Evolutionary conservation across 805 yeast species (phyloP), one percentile per base, ranked within the genome.

Genomic region (Priceomyces melissophilus): DNA sequence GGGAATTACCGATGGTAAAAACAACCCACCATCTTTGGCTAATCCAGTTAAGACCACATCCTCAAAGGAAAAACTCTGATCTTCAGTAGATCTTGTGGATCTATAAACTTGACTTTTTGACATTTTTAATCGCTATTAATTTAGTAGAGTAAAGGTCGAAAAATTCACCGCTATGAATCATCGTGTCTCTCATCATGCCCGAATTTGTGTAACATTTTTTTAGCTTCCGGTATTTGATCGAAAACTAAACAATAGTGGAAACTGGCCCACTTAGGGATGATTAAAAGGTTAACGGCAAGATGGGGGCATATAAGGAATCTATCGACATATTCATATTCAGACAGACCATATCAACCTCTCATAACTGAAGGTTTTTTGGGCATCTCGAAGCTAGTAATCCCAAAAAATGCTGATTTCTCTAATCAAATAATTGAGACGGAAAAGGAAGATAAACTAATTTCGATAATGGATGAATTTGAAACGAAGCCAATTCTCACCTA

Each of bases 1-100:
- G 42, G 98, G 96, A 52, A 90, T 86, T 35, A 61, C 71, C 11
- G 93, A 76, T 35, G 99, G 99, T 41, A 93, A 75, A 63, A 87
- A 93, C 31, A 93, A 77, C 31, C 99, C 99, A 50, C 99, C 99
- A 61, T 95, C 99, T 36, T 86, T 81, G 40, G 98, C 98, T 56
- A 93, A 75, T 39, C 99, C 99, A 42, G 85, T 84, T 63, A 86
- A 81, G 43, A 87, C 84, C 14, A 84, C 91, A 39, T 81, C 89
- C 62, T 87, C 95, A 50, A 87, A 87, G 4, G 88, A 75, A 38
- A 77, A 71, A 6, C 74, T 58, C 52, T 78, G 78, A 12, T 65
- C 60, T 2, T 57, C 58, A 13, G 76, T 45, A 3, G 86, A 77
- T 63, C 95, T 82, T n/a, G 95, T 84, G 13, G 95, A 86, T 69